Evolutionary conservation across 495 filamentous ascomycete species (phyloP).

Genomic region (Xylaria telfairii): DNA sequence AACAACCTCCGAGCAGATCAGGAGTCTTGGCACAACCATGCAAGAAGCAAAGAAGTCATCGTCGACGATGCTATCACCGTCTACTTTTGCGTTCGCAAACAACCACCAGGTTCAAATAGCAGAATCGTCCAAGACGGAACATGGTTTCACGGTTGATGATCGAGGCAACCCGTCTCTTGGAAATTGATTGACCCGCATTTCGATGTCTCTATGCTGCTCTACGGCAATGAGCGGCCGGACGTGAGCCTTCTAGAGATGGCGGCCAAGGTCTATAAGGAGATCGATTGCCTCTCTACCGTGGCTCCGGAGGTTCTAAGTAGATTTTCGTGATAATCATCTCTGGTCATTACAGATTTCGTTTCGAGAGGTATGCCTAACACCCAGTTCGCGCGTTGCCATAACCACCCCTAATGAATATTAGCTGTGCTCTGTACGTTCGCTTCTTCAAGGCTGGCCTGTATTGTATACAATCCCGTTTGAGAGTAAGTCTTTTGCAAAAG

Average conservation of each 20-base stretch:
- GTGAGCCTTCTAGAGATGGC: neutral
- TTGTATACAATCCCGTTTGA: conserved; percentile 30
- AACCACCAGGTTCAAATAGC: neutral
- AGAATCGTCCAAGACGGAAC: neutral
- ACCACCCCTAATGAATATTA: conserved; percentile 25
- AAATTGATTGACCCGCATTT: conserved; percentile 14
- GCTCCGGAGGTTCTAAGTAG: neutral
- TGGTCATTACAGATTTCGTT: neutral
- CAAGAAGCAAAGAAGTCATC: neutral
- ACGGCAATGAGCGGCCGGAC: conserved; percentile 21
- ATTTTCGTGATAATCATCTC: neutral
- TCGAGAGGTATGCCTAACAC: conserved; percentile 16
- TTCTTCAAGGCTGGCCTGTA: conserved; percentile 3
- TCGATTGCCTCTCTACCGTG: neutral
- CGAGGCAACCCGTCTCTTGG: conserved; percentile 13
- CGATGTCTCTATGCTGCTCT: conserved; percentile 15
- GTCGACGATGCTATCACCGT: neutral
- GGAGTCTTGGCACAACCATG: conserved; percentile 33
- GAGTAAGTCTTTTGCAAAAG: conserved; percentile 23
- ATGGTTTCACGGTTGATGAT: conserved; percentile 24
- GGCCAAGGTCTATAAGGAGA: conserved; percentile 3
- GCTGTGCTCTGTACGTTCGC: conserved; percentile 39
- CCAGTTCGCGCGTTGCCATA: neutral
- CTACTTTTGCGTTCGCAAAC: neutral
- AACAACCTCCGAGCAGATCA: conserved; percentile 36